phyloP scores from a whole-genome alignment of 2,329 filamentous ascomycete genomes.

The Fusarium sp. region DNA sequence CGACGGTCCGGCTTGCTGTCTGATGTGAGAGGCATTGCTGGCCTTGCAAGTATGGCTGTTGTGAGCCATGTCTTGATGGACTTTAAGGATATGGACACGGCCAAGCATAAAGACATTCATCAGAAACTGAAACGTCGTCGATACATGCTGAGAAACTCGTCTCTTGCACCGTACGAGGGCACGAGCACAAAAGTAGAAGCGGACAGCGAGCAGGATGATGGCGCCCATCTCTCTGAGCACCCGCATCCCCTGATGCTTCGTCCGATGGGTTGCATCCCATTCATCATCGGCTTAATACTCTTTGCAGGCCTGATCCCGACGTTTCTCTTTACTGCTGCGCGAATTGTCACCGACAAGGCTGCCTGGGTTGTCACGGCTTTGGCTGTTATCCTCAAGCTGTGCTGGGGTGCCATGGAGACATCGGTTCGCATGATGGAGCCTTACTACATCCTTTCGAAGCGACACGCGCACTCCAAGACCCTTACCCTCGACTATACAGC shows the following conservation, averaged over 20 bases:
- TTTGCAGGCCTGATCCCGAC: slow-evolving; percentile 68
- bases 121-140: slow-evolving; percentile 70
- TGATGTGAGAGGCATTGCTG: slow-evolving; percentile 77
- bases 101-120: slow-evolving; percentile 72
- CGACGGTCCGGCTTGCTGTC: slow-evolving; percentile 72
- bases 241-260: slow-evolving; percentile 76
- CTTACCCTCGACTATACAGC: slow-evolving; percentile 78
- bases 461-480: slow-evolving; percentile 71
- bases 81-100: slow-evolving; percentile 76
- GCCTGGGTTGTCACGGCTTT: slow-evolving; percentile 73
- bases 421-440: slow-evolving; percentile 78
- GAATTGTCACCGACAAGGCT: slow-evolving; percentile 65
- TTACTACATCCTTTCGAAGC: slow-evolving; percentile 73
- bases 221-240: slow-evolving; percentile 63
- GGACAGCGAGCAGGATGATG: slow-evolving; percentile 58
- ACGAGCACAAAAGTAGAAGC: slow-evolving; percentile 52
- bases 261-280: slow-evolving; percentile 65
- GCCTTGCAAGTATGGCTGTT: slow-evolving; percentile 78
- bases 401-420: slow-evolving; percentile 74
- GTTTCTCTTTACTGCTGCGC: slow-evolving; percentile 67
- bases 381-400: slow-evolving; percentile 72
- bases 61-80: slow-evolving; percentile 77
- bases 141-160: slow-evolving; percentile 75
- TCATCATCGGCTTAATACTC: slow-evolving; percentile 64
- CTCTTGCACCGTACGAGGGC: slow-evolving; percentile 70